These are phyloP conservation scores for Eudorina sp. DNA, from an alignment of 139 green algal genomes.

Conservation along the genomic window DNA sequence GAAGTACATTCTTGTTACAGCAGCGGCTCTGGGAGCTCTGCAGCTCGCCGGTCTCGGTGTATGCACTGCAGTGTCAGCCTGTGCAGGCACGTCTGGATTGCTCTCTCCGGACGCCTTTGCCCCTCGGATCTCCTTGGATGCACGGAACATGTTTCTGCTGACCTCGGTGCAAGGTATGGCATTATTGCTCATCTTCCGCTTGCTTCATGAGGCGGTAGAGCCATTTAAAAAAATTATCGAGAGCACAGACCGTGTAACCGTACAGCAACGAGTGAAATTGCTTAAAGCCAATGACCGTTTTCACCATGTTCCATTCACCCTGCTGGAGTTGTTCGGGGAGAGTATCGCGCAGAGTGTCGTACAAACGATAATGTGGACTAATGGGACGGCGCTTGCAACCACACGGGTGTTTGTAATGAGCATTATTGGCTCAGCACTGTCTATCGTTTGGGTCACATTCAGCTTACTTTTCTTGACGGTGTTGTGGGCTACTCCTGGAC, in stretches of 20 bases:
- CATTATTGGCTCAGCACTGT: background rate
- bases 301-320: background rate
- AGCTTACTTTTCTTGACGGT: too few species aligned
- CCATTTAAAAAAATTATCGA: background rate
- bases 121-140: background rate
- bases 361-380: background rate
- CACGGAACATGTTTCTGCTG: background rate
- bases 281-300: background rate
- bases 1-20: background rate
- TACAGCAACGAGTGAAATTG: background rate
- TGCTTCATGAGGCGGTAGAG: background rate
- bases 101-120: background rate
- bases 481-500: too few species aligned
- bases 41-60: background rate
- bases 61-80: background rate
- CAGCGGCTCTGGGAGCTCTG: background rate
- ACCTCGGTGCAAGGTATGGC: background rate
- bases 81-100: background rate
- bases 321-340: background rate
- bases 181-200: background rate
- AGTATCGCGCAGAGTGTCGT: background rate
- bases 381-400: background rate
- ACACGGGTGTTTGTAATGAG: background rate
- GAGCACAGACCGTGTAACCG: background rate
- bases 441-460: too few species aligned